Base-by-base conservation (phyloP, 2,329 filamentous ascomycete genomes). In the Huntiella savannae region DNA sequence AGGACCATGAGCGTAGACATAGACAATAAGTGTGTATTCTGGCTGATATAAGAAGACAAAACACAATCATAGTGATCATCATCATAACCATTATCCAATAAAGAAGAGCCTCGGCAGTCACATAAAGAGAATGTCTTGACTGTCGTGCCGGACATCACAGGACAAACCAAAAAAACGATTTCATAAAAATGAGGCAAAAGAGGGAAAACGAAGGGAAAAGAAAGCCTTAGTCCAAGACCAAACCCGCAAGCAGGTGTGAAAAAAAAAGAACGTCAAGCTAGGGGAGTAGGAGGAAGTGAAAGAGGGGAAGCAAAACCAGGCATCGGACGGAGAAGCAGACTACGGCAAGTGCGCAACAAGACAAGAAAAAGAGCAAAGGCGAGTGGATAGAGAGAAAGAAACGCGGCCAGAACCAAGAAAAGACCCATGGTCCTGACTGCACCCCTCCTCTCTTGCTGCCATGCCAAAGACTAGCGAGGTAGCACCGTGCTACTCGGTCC, bases 61-160 rank as follows among this genome's bases (percentile, higher is more conserved):
- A 41, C 40, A 41, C 12, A 41, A 41, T 41, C 40, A 11, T 41
- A 41, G 33, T 41, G 40, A 41, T 41, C 40, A 41, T 41, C 40
- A 15, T 38, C 35, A 38, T 38, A 38, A 38, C 35, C 12, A 41
- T 41, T 28, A n/a, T 41, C 40, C 28, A 32, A 41, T 32, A 5
- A 41, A 19, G 8, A 16, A 16, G 11, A 41, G 33, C 33, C 6
- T 17, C 11, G 16, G 19, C 37, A 22, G 35, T 38, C 36, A 33
- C 17, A 16, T 33, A 33, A 32, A 33, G 32, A 12, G 40, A 12
- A 41, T 32, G 12, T n/a, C 15, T 13, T 19, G 33, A n/a, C 13
- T 17, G 33, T 6, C 37, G 37, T 39, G 37, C 15, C 22, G 22
- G 7, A 28, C 37, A 41, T 13, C 19, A 41, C 28, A n/a, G 15